Conservation (phyloP, 306 rosid species). For the Oxytropis ochrocephala region DNA sequence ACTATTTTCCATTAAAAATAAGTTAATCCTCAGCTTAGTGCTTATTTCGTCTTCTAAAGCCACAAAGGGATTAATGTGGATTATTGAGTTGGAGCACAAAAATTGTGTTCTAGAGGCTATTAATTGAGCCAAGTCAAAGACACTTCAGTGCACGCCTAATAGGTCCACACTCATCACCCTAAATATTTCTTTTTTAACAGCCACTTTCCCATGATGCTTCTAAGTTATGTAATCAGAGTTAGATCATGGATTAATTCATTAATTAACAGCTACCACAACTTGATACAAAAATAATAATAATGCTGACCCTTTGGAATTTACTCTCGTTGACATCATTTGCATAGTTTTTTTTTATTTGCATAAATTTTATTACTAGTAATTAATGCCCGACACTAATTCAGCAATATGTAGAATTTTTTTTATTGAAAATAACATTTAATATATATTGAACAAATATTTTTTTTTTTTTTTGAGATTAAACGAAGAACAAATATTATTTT, state of each 20-base stretch:
- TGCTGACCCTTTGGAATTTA: neutral
- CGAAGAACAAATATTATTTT: no score
- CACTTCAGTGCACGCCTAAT: constrained; percentile 30
- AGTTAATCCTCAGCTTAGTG: constrained; percentile 18
- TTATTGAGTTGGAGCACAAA: constrained; percentile 67
- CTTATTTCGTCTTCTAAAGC: constrained; percentile 3
- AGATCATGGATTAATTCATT: neutral
- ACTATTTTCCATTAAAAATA: constrained; percentile 12
- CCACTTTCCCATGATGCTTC: constrained; percentile 2
- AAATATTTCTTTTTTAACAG: constrained; percentile 15
- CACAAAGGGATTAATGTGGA: constrained; percentile 30
- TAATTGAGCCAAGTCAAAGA: constrained; percentile 17
- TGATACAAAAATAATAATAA: neutral
- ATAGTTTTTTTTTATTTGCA: neutral
- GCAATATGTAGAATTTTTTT: no score
- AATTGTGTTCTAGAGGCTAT: constrained; percentile 25
- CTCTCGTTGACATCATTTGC: neutral
- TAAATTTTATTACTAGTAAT: no score
- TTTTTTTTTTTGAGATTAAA: no score
- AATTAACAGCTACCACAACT: constrained; percentile 28
- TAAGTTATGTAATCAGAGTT: neutral
- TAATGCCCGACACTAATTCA: no score
- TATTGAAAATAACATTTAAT: no score
- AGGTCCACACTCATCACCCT: constrained; percentile 18
- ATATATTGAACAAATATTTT: no score